Evolutionary conservation across 495 filamentous ascomycete genomes (phyloP).

Genomic region (Apiosordaria backusii): DNA sequence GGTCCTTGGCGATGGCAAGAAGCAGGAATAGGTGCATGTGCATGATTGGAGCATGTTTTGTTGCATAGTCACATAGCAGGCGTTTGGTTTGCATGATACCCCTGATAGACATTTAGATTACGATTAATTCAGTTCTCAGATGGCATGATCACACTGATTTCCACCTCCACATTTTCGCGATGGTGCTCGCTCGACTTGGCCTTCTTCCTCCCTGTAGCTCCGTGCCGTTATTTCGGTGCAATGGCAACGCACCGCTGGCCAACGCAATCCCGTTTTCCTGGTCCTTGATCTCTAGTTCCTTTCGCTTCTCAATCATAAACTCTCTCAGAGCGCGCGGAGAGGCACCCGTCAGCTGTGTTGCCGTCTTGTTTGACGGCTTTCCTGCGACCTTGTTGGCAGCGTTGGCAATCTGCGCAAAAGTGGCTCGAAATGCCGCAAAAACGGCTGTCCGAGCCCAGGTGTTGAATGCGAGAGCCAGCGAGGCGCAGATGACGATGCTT

Average conservation of each 20-base stretch:
- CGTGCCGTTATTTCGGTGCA: constrained; percentile 9
- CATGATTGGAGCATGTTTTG: not conserved
- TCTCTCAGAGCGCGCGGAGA: constrained; percentile 22
- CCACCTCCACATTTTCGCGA: constrained; percentile 7
- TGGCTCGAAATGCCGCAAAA: constrained; percentile 15
- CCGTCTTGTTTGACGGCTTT: not conserved
- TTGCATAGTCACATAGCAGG: not conserved
- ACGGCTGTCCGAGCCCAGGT: constrained; percentile 19
- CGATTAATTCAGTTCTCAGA: not conserved
- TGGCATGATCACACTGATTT: not conserved
- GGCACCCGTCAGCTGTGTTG: constrained; percentile 14
- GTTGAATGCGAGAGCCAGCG: constrained; percentile 27
- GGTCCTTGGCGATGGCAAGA: not conserved
- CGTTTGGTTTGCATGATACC: not conserved
- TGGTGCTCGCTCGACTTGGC: constrained; percentile 5
- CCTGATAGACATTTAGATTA: not conserved
- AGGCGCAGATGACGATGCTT: constrained; percentile 19
- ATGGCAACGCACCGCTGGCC: constrained; percentile 16
- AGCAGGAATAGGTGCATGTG: not conserved
- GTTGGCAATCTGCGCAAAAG: constrained; percentile 12
- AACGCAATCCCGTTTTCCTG: not conserved
- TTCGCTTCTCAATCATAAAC: constrained; percentile 28
- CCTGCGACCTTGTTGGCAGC: not conserved
- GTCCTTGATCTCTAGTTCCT: constrained; percentile 22
- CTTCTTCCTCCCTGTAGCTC: constrained; percentile 1